Evolutionary conservation across 805 yeast genomes (phyloP).

Genomic region (Teunomyces barrocoloradensis): DNA sequence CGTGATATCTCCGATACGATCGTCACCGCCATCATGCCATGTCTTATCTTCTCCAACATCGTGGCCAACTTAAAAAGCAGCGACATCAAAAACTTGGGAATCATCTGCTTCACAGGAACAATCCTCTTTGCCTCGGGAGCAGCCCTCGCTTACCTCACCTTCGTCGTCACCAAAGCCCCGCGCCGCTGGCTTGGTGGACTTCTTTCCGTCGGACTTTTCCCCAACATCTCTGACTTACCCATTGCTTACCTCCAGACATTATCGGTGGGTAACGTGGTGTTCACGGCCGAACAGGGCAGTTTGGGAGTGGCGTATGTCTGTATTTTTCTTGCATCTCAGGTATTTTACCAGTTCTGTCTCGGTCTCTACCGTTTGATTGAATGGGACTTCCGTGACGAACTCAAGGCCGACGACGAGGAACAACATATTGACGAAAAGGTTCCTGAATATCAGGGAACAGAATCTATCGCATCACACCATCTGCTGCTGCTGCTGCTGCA

Average conservation of each 20-base stretch:
- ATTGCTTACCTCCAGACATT: constrained; percentile 79
- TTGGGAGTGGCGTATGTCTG: constrained; percentile 83
- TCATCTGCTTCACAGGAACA: constrained; percentile 48
- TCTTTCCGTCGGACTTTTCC: constrained; percentile 68
- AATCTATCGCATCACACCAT: not conserved
- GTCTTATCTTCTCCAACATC: constrained; percentile 71
- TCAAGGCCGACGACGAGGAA: constrained; percentile 12
- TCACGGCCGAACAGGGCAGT: constrained; percentile 58
- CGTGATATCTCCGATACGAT: constrained; percentile 68
- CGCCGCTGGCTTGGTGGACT: constrained; percentile 75
- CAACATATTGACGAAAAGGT: not conserved
- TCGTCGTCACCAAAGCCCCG: constrained; percentile 60
- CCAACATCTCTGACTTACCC: constrained; percentile 80
- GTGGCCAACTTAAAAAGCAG: constrained; percentile 62
- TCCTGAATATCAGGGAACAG: not conserved
- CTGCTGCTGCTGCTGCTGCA: not conserved
- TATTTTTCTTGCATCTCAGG: constrained; percentile 68
- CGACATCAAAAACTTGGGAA: constrained; percentile 71
- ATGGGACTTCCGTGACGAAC: constrained; percentile 57
- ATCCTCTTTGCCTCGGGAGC: constrained; percentile 53
- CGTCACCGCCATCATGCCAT: constrained; percentile 68
- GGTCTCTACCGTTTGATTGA: constrained; percentile 73
- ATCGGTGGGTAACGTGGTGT: constrained; percentile 55
- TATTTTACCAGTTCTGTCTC: constrained; percentile 66
- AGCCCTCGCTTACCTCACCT: constrained; percentile 42